Evolutionary conservation across 148 eudicot species (phyloP), one percentile per base, ranked within the genome.

Genomic region (Fallopia convolvulus): DNA sequence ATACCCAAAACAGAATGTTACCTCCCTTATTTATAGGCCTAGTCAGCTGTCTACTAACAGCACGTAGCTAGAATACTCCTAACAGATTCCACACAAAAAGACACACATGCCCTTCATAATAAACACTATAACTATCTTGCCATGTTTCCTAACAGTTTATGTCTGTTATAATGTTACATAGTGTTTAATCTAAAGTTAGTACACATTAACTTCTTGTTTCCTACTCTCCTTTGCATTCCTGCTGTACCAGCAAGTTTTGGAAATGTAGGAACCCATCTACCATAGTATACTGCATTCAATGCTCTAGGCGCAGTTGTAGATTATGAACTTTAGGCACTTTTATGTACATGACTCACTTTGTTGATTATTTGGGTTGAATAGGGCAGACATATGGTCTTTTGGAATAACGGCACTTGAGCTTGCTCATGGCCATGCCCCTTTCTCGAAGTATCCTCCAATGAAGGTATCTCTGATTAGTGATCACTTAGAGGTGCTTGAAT

Each of bases 391-490:
- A 73, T 73, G 75, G 75, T 73, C 75, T 26, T 26, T 73, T 44
- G 75, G 75, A 73, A 73, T 73, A 73, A 73, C 75, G 7, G 75
- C 75, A 73, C 75, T 73, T 44, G 75, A 73, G 39, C 75, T 73
- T 73, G 75, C 75, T 46, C 75, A 73, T 73, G 98, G 98, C 65
- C 98, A 92, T 83, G 98, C 97, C 48, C 97, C 98, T 30, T 94
- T 94, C 77, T 94, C 98, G 75, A 94, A 94, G 88, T 94, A 94
- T 83, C 97, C 99, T 32, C 98, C 98, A 61, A 94, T 94, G 99
- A 94, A 94, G 99, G 98, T 89, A 73, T 40, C 53, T 30, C 2
- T 44, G 11, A 17, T 48, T 73, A 46, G 33, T 73, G 75, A n/a
- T 73, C n/a, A 68, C 72, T 33, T 36, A 68, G 44, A 36, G 72